Base-by-base conservation (phyloP, 805 yeast genomes). In the Ogataea nitratoaversa region DNA sequence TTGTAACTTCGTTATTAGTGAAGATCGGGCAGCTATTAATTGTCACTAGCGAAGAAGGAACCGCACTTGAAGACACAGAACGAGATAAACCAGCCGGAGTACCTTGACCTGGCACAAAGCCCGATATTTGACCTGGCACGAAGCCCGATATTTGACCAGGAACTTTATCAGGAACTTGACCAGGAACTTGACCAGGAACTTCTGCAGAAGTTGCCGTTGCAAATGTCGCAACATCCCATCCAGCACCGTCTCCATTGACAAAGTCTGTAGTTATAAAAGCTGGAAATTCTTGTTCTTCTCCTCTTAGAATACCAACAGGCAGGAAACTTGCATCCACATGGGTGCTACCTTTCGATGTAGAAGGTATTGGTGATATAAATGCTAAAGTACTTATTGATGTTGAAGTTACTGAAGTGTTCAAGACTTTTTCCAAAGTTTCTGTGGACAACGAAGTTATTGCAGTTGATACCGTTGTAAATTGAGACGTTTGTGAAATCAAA, bases 21-120 rank as follows among this genome's bases (percentile, higher is more conserved):
- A 34, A 44, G 22, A 67, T 44, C 34, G 76, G 54, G 52, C 68
- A 51, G 45, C 52, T 42, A 16, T 40, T 40, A 22, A 13, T 25
- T 19, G 18, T 8, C 23, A 19, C 17, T 17, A 16, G 9, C 12
- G 17, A n/a, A 8, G 40, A 18, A 22, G 29, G 12, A 9, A 24
- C 20, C 9, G 31, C 13, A 11, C 13, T 19, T 1, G 24, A n/a
- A 5, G 30, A 12, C 3, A 17, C 4, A 17, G n/a, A n/a, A n/a
- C n/a, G n/a, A n/a, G n/a, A n/a, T n/a, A n/a, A n/a, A n/a, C n/a
- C n/a, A n/a, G n/a, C n/a, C n/a, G n/a, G n/a, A n/a, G n/a, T n/a
- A 6, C 5, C 14, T 29, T 16, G 8, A 16, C 31, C 18, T 6
- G 31, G 31, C 6, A 29, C 9, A 14, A 16, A 12, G 16, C 31